phyloP scores from a whole-genome alignment of 2,329 filamentous ascomycete genomes.

The Arthrobotrys musiformis region DNA sequence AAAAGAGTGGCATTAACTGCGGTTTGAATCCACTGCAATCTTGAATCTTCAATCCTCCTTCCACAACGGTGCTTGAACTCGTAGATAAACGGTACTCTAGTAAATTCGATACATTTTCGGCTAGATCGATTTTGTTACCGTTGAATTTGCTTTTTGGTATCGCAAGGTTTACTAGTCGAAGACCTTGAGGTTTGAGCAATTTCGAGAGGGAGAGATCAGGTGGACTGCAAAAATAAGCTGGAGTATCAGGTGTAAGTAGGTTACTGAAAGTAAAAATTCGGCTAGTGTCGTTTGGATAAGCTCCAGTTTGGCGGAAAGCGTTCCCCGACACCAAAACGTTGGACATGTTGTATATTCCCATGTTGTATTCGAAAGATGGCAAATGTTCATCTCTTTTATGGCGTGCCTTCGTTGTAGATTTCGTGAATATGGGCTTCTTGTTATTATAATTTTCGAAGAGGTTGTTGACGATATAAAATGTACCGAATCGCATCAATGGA shows the following conservation, averaged over 20 bases:
- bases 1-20: conserved; percentile 41
- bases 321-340: conserved; percentile 55
- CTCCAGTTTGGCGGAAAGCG: conserved; percentile 47
- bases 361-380: conserved; percentile 54
- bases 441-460: conserved; percentile 55
- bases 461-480: conserved; percentile 56
- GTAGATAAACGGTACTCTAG: conserved; percentile 32
- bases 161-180: conserved; percentile 29
- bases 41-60: conserved; percentile 26
- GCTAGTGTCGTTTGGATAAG: conserved; percentile 42
- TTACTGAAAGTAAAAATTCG: conserved; percentile 56
- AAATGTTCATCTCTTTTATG: conserved; percentile 29
- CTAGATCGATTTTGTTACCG: conserved; percentile 31
- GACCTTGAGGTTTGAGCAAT: conserved; percentile 28
- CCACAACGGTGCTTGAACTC: conserved; percentile 23
- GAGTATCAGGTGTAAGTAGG: conserved; percentile 37
- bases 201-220: conserved; percentile 24
- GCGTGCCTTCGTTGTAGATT: neutral
- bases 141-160: conserved; percentile 47
- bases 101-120: conserved; percentile 29
- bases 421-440: conserved; percentile 46
- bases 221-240: conserved; percentile 40
- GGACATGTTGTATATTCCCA: conserved; percentile 56
- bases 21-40: conserved; percentile 25
- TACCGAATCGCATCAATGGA: conserved; percentile 56